Evolutionary conservation across 805 yeast species (phyloP).

Genomic region (Sungouiozyma ichnusensis): DNA sequence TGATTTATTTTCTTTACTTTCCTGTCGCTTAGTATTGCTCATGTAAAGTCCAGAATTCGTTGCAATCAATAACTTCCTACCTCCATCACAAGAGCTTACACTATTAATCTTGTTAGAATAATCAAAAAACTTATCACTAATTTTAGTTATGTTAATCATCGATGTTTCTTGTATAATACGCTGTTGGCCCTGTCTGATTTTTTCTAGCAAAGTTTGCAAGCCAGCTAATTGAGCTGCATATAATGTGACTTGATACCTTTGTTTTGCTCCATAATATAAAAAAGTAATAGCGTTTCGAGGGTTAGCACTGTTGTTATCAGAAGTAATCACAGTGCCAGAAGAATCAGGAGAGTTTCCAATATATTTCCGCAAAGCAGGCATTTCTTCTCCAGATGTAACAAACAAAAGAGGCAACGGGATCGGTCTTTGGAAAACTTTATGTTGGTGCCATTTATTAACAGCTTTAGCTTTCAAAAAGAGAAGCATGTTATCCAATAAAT

Average conservation of each 20-base stretch:
- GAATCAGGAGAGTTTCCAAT: constrained; percentile 26
- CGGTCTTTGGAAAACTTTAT: constrained; percentile 83
- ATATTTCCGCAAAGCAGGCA: constrained; percentile 47
- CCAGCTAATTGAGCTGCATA: constrained; percentile 39
- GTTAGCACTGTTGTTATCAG: constrained; percentile 16
- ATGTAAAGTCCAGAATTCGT: constrained; percentile 87
- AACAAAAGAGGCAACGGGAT: constrained; percentile 70
- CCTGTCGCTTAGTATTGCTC: constrained; percentile 47
- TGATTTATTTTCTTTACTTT: constrained; percentile 34
- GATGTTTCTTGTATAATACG: constrained; percentile 62
- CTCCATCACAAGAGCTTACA: constrained; percentile 90
- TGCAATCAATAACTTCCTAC: constrained; percentile 80
- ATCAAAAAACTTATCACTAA: constrained; percentile 67
- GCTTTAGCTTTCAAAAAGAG: constrained; percentile 77
- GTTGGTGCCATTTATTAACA: constrained; percentile 82
- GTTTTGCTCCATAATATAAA: constrained; percentile 29
- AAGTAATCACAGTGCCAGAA: constrained; percentile 21
- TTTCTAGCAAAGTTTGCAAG: constrained; percentile 72
- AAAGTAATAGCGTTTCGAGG: constrained; percentile 28
- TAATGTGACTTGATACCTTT: constrained; percentile 33
- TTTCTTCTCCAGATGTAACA: constrained; percentile 68
- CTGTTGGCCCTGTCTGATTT: constrained; percentile 69
- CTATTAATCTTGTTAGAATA: constrained; percentile 72
- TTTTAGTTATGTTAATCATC: constrained; percentile 65
- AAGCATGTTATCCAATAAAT: constrained; percentile 79